Evolutionary conservation across 1,139 yeast genomes (phyloP).

Genomic region (Magnusiomyces sp.): DNA sequence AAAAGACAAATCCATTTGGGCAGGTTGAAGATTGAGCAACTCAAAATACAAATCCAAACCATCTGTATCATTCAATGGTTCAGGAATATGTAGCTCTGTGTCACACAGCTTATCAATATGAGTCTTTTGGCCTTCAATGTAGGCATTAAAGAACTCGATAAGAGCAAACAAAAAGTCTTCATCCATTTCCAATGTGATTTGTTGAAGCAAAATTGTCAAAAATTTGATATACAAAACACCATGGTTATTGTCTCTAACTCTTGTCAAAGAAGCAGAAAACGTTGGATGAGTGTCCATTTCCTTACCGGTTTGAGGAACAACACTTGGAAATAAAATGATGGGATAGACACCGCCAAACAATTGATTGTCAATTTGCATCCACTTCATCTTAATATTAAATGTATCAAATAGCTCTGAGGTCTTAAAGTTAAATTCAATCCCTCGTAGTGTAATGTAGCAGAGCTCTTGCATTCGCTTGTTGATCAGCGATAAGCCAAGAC

Average conservation of each 20-base stretch:
- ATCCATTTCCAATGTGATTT: constrained; percentile 84
- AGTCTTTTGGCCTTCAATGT: constrained; percentile 47
- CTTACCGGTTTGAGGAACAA: constrained; percentile 72
- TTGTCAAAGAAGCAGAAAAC: constrained; percentile 73
- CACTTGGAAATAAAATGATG: constrained; percentile 83
- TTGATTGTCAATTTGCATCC: constrained; percentile 94
- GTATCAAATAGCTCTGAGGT: constrained; percentile 82
- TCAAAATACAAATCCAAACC: constrained; percentile 83
- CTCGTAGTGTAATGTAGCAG: constrained; percentile 71
- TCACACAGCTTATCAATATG: constrained; percentile 51
- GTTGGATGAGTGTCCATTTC: constrained; percentile 90
- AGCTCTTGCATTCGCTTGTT: constrained; percentile 67
- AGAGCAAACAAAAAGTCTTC: constrained; percentile 86
- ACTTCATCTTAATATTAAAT: constrained; percentile 69
- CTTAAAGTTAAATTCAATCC: constrained; percentile 71
- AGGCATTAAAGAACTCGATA: constrained; percentile 57
- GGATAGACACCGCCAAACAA: constrained; percentile 84
- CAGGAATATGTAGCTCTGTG: constrained; percentile 55
- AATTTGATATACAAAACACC: constrained; percentile 87
- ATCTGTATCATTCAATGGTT: constrained; percentile 51
- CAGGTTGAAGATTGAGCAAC: constrained; percentile 85
- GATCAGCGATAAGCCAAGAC: constrained; percentile 80
- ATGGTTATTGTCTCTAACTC: constrained; percentile 79
- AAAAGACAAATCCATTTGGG: constrained; percentile 81
- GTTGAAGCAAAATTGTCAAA: constrained; percentile 83